Evolutionary conservation across 2,329 filamentous ascomycete genomes (phyloP).

Genomic region (Epichloe scottii): DNA sequence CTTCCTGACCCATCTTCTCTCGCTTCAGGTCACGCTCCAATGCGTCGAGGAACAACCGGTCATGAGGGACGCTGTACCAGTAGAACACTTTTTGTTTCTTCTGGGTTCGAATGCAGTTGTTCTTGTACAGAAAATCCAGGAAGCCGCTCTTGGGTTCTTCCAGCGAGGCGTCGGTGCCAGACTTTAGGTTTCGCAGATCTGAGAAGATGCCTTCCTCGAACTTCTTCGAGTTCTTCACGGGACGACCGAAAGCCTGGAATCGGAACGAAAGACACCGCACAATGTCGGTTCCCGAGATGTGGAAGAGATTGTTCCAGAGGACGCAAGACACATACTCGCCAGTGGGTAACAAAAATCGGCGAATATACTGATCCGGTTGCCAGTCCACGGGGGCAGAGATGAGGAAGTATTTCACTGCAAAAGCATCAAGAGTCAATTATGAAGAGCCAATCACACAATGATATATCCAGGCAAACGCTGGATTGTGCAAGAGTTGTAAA

Average conservation of each 20-base stretch:
- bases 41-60: slow-evolving; percentile 92
- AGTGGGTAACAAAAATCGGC: slow-evolving; percentile 86
- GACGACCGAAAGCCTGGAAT: slow-evolving; percentile 95
- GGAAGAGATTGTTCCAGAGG: slow-evolving; percentile 98
- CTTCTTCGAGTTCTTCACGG: slow-evolving; percentile 99
- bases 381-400: slow-evolving; percentile 97
- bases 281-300: slow-evolving; percentile 98
- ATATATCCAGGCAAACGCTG: not conserved
- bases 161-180: slow-evolving; percentile 91
- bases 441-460: not conserved
- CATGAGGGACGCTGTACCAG: slow-evolving; percentile 98
- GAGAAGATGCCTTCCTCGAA: slow-evolving; percentile 99
- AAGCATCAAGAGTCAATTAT: not conserved
- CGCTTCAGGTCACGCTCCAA: slow-evolving; percentile 95
- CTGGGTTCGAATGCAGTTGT: slow-evolving; percentile 98
- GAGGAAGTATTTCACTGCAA: slow-evolving; percentile 93
- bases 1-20: slow-evolving; percentile 98
- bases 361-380: slow-evolving; percentile 92
- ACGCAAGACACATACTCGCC: slow-evolving; percentile 99
- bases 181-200: slow-evolving; percentile 94
- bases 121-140: slow-evolving; percentile 98
- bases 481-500: not conserved
- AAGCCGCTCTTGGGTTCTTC: slow-evolving; percentile 98
- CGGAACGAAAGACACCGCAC: slow-evolving; percentile 95
- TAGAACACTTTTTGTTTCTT: slow-evolving; percentile 99